Conservation (phyloP, 2,329 filamentous ascomycete species). For the Amauroascus verrucosus region DNA sequence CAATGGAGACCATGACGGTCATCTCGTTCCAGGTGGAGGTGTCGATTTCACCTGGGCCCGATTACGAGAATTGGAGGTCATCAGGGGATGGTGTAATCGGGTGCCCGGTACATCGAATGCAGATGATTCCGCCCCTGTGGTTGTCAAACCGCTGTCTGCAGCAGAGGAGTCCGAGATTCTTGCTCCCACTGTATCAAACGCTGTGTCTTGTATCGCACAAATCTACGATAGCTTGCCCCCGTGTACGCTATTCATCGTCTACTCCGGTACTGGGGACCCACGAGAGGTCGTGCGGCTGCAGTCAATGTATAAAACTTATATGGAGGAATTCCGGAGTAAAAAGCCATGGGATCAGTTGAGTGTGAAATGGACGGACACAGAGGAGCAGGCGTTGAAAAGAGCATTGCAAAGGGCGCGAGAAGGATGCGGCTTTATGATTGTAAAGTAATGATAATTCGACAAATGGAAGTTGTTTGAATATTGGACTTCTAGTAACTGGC, state of each 20-base stretch:
- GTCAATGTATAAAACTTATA: slow-evolving; percentile 45
- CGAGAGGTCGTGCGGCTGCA: slow-evolving; percentile 48
- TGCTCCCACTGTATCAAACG: slow-evolving; percentile 39
- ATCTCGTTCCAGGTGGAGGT: slow-evolving; percentile 40
- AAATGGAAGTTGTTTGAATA: too few relatives aligned
- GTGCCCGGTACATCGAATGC: slow-evolving; percentile 39
- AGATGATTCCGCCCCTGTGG: slow-evolving; percentile 27
- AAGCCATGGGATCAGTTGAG: slow-evolving; percentile 53
- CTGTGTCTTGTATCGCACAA: slow-evolving; percentile 41
- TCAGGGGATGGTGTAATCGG: slow-evolving; percentile 50
- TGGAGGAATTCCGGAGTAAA: slow-evolving; percentile 47
- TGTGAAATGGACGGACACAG: slow-evolving; percentile 55
- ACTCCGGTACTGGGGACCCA: slow-evolving; percentile 55
- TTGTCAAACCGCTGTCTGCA: slow-evolving; percentile 22
- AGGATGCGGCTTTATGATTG: slow-evolving; percentile 49
- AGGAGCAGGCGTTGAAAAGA: slow-evolving; percentile 49
- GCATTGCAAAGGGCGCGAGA: slow-evolving; percentile 48
- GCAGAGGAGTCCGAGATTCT: slow-evolving; percentile 27
- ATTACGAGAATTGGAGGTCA: slow-evolving; percentile 50
- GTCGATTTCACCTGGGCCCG: slow-evolving; percentile 56
- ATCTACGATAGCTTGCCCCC: slow-evolving; percentile 48
- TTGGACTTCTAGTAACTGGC: too few relatives aligned
- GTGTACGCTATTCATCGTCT: slow-evolving; percentile 53
- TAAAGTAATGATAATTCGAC: slow-evolving; percentile 38
- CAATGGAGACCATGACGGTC: slow-evolving; percentile 37